Evolutionary conservation across 192 early-diverging fungal genomes (phyloP).

Genomic region (Gorgonomyces haynaldii): DNA sequence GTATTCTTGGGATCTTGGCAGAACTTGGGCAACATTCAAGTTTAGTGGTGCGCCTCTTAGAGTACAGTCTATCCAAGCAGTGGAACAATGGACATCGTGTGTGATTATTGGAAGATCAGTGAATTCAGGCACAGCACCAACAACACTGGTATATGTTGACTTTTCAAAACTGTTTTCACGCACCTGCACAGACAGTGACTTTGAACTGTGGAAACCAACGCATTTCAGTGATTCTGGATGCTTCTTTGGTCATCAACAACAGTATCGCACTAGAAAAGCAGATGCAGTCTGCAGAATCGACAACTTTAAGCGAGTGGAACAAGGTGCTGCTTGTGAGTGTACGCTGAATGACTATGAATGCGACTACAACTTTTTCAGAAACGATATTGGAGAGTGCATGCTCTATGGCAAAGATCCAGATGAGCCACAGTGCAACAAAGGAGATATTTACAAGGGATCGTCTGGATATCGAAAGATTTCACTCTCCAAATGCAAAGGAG

Average conservation of each 20-base stretch:
- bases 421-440: constrained; percentile 60
- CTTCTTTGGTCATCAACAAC: constrained; percentile 45
- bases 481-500: constrained; percentile 64
- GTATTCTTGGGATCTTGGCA: constrained; percentile 72
- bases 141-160: constrained; percentile 51
- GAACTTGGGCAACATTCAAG: constrained; percentile 50
- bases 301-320: constrained; percentile 43
- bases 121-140: too few species aligned
- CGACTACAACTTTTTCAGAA: constrained; percentile 68
- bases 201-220: constrained; percentile 70
- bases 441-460: constrained; percentile 52
- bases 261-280: constrained; percentile 65
- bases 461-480: constrained; percentile 75
- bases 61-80: constrained; percentile 49
- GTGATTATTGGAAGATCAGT: background rate
- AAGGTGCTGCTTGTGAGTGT: constrained; percentile 58
- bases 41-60: constrained; percentile 51
- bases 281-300: constrained; percentile 59
- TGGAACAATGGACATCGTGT: constrained; percentile 29
- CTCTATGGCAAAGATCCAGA: constrained; percentile 62
- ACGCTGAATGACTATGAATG: constrained; percentile 77
- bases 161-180: constrained; percentile 23
- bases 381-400: constrained; percentile 51
- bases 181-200: constrained; percentile 55
- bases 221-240: constrained; percentile 38